Conservation (phyloP, 768 basidiomycete species). For the Rhodotorula babjevae region DNA sequence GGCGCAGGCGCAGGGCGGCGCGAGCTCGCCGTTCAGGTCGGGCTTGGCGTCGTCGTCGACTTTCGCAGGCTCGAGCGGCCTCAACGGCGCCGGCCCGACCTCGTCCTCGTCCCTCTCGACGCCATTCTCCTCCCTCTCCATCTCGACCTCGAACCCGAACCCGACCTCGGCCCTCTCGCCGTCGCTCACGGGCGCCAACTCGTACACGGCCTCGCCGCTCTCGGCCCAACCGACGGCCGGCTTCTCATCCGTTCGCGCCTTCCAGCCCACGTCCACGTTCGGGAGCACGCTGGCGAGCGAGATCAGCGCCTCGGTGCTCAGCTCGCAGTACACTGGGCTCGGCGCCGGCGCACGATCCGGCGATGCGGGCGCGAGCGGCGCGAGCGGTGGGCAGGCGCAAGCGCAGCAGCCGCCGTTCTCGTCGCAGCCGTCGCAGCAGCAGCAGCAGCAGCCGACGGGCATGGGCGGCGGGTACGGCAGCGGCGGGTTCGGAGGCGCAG, state of each 20-base stretch:
- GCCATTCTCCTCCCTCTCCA: constrained; percentile 9
- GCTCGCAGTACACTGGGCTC: background rate
- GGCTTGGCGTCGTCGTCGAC: too few species aligned
- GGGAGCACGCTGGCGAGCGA: constrained; percentile 32
- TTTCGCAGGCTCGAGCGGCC: background rate
- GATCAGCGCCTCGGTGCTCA: background rate
- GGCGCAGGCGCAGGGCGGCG: background rate
- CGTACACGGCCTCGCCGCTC: constrained; percentile 7
- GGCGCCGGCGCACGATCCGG: too few species aligned
- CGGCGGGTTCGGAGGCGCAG: background rate
- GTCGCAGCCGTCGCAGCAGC: too few species aligned
- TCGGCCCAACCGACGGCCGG: constrained; percentile 18
- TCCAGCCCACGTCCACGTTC: constrained; percentile 42
- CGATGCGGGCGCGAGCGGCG: too few species aligned
- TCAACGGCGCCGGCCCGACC: background rate
- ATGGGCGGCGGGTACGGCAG: background rate
- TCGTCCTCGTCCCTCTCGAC: background rate
- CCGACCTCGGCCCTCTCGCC: background rate
- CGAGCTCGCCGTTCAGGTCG: background rate
- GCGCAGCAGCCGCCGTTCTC: background rate
- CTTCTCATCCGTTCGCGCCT: constrained; percentile 37
- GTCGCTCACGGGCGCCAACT: background rate
- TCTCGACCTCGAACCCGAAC: constrained; percentile 6
- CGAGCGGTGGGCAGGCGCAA: too few species aligned
- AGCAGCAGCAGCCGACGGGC: constrained; percentile 1